Evolutionary conservation across 2,329 filamentous ascomycete genomes (phyloP).

Genomic region (Pseudogymnoascus sp.): DNA sequence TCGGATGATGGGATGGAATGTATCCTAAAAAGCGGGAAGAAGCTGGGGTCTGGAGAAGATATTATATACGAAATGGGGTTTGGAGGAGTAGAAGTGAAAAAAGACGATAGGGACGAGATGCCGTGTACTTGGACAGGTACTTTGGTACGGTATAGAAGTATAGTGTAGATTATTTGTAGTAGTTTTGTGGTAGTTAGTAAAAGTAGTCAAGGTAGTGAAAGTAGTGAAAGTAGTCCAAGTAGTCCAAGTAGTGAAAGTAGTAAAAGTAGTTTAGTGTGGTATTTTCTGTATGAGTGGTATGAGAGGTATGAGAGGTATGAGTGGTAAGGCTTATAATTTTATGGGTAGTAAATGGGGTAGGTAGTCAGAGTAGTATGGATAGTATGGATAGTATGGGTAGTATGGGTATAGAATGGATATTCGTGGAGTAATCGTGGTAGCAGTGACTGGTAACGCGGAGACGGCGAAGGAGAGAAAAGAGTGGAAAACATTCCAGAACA

Average conservation of each 20-base stretch:
- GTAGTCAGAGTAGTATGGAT: background rate
- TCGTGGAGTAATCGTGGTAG: background rate
- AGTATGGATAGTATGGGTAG: background rate
- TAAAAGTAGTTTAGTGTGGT: too few relatives aligned
- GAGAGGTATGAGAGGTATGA: too few relatives aligned
- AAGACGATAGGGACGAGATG: background rate
- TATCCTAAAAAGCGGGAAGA: constrained; percentile 4
- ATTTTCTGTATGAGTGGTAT: background rate
- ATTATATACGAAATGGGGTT: background rate
- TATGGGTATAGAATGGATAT: background rate
- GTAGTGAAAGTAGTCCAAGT: too few relatives aligned
- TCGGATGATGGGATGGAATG: background rate
- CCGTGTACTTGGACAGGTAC: background rate
- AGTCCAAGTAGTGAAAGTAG: too few relatives aligned
- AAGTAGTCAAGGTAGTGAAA: background rate
- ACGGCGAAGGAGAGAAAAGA: background rate
- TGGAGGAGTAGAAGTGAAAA: background rate
- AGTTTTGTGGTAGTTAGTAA: background rate
- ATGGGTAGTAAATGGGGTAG: background rate
- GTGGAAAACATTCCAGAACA: background rate
- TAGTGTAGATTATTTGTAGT: background rate
- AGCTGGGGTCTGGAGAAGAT: constrained; percentile 2
- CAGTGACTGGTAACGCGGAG: background rate
- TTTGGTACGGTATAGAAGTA: constrained; percentile 3
- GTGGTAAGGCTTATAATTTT: too few relatives aligned